Conservation (phyloP, 345 rosid genomes). For the Pistacia vera region DNA sequence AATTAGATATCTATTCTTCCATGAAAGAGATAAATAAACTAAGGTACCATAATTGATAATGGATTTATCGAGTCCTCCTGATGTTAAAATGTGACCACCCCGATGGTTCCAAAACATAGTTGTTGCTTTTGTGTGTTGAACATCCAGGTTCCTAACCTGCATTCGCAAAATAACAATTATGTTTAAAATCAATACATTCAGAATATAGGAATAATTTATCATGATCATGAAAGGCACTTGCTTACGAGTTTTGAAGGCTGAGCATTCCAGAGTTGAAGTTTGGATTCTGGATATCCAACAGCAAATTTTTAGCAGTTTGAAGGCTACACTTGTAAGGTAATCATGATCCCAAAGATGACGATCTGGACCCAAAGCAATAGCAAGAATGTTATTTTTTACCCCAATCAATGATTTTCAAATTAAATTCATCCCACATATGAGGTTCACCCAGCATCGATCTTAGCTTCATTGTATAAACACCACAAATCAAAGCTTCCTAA, state of each 20-base stretch:
- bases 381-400: no score
- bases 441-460: no score
- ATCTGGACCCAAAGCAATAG: no score
- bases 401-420: no score
- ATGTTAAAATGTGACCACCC: conserved; percentile 41
- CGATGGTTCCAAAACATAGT: conserved; percentile 42
- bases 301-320: conserved; percentile 40
- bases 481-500: not conserved
- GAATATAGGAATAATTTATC: not conserved
- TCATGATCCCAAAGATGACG: conserved; percentile 10
- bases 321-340: conserved; percentile 38
- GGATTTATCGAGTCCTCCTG: conserved; percentile 48
- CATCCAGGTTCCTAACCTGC: no score
- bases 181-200: not conserved
- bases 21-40: not conserved
- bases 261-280: conserved; percentile 45
- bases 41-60: conserved; percentile 49
- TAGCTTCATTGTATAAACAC: no score
- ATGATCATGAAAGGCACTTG: not conserved
- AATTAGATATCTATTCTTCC: no score
- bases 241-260: conserved; percentile 51
- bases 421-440: no score
- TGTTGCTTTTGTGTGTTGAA: conserved; percentile 24
- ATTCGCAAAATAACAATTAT: not conserved
- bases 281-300: conserved; percentile 26